A percentile compares a stretch with the other conserved stretches of the same genome.
phyloP scores from a whole-genome alignment of 2,329 filamentous ascomycete genomes.

The Mariannaea elegans region DNA sequence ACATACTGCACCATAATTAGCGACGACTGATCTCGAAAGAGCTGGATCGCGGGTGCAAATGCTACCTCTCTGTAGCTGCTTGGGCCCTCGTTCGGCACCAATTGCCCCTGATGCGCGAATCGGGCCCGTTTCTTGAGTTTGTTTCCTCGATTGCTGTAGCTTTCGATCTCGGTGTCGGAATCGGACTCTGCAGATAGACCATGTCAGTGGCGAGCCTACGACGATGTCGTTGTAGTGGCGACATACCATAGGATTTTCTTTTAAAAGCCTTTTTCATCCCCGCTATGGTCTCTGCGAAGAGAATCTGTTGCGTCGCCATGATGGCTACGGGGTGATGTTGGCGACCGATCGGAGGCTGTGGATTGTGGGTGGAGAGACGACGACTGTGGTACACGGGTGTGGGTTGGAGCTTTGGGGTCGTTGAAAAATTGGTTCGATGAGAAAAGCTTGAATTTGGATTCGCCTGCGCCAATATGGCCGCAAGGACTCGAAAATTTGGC shows the following conservation, averaged over 20 bases:
- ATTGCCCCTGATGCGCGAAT: constrained; percentile 74
- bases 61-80: constrained; percentile 76
- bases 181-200: constrained; percentile 70
- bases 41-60: constrained; percentile 21
- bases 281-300: constrained; percentile 72
- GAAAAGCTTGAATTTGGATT: constrained; percentile 15
- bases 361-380: constrained; percentile 31
- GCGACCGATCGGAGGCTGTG: constrained; percentile 18
- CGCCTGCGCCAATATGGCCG: background rate
- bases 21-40: constrained; percentile 14
- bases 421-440: background rate
- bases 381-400: constrained; percentile 19
- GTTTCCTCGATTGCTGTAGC: constrained; percentile 77
- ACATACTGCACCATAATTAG: constrained; percentile 62
- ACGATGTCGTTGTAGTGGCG: constrained; percentile 6
- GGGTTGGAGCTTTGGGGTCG: constrained; percentile 13
- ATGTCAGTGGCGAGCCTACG: constrained; percentile 31
- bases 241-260: constrained; percentile 67
- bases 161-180: constrained; percentile 76
- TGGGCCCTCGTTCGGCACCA: constrained; percentile 72
- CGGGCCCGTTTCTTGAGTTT: constrained; percentile 81
- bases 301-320: constrained; percentile 64
- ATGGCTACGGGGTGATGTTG: constrained; percentile 25
- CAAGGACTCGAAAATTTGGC: background rate
- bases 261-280: constrained; percentile 75